phyloP scores from a whole-genome alignment of 352 stramenopile species.

The Phytopythium montanum region DNA sequence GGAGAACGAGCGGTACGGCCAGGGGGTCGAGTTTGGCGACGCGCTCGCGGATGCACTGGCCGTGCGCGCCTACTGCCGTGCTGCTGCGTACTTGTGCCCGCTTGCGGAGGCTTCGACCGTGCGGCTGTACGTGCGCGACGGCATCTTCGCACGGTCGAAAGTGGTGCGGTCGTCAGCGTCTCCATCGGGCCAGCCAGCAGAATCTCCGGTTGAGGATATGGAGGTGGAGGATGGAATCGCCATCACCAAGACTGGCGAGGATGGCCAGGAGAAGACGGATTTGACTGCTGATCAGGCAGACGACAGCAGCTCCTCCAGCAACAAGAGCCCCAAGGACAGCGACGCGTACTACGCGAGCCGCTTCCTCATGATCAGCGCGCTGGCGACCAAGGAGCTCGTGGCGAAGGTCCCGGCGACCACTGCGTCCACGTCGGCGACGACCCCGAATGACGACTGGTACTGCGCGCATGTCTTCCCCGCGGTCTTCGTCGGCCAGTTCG shows the following conservation, averaged over 20 bases:
- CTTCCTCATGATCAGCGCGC: constrained; percentile 65
- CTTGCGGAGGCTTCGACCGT: constrained; percentile 45
- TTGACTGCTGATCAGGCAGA: neutral
- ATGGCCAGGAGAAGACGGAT: neutral
- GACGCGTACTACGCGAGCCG: constrained; percentile 40
- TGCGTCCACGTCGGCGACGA: constrained; percentile 27
- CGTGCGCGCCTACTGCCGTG: constrained; percentile 68
- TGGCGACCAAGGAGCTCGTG: constrained; percentile 66
- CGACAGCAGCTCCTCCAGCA: constrained; percentile 4
- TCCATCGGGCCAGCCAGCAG: neutral
- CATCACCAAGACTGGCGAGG: neutral
- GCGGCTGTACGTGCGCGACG: constrained; percentile 53
- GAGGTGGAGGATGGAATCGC: neutral
- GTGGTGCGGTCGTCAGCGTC: neutral
- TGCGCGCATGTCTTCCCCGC: constrained; percentile 62
- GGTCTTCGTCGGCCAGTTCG: constrained; percentile 73
- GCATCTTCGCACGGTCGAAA: constrained; percentile 57
- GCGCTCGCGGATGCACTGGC: constrained; percentile 52
- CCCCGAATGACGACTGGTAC: constrained; percentile 48
- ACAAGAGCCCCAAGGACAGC: constrained; percentile 14
- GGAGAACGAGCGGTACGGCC: constrained; percentile 73
- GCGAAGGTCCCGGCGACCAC: constrained; percentile 52
- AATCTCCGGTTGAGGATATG: neutral
- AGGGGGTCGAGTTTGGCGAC: constrained; percentile 17
- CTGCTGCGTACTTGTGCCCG: constrained; percentile 67